phyloP scores from a whole-genome alignment of 768 basidiomycete species.

The Tylopilus intermedius region DNA sequence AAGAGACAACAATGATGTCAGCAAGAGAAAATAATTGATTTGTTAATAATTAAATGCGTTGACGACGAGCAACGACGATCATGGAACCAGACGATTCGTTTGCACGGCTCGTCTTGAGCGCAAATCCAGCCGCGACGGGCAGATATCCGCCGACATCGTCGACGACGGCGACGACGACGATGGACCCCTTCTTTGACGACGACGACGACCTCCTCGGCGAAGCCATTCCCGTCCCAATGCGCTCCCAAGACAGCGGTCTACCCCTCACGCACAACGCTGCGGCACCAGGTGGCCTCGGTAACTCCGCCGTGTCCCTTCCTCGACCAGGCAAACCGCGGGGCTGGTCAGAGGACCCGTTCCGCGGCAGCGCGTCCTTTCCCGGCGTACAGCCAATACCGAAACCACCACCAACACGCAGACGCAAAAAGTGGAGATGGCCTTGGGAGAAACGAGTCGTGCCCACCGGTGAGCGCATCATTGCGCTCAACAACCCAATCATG shows the following conservation, averaged over 20 bases:
- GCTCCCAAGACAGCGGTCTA: conserved; percentile 45
- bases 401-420: conserved; percentile 12
- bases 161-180: conserved; percentile 44
- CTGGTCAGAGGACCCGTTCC: conserved; percentile 64
- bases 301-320: background rate
- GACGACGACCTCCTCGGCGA: conserved; percentile 50
- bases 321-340: conserved; percentile 51
- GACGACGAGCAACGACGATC: conserved; percentile 9
- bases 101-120: conserved; percentile 23
- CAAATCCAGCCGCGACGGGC: conserved; percentile 22
- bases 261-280: conserved; percentile 57
- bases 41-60: background rate
- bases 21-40: conserved; percentile 1
- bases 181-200: conserved; percentile 78
- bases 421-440: conserved; percentile 68
- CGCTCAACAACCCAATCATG: conserved; percentile 69
- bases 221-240: conserved; percentile 27
- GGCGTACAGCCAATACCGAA: conserved; percentile 21
- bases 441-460: conserved; percentile 69
- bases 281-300: conserved; percentile 42
- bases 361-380: conserved; percentile 40
- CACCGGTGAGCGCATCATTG: conserved; percentile 72
- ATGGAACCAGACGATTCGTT: conserved; percentile 28
- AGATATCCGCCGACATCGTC: conserved; percentile 57
- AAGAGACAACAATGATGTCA: conserved; percentile 13